Base-by-base conservation (phyloP, 495 filamentous ascomycete species). In the Talaromyces adpressus region DNA sequence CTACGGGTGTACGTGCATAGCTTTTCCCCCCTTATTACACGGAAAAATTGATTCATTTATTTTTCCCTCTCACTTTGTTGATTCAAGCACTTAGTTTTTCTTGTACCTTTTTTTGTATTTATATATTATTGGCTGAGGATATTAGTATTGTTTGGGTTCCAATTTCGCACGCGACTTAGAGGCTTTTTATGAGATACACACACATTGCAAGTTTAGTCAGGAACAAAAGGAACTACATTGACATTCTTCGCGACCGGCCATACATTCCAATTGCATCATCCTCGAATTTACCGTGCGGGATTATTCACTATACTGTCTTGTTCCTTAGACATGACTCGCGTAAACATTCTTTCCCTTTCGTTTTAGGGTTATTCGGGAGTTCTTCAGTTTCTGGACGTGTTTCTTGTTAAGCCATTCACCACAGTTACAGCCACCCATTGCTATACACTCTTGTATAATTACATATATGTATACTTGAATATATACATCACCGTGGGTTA, bases 181-280 rank as follows among this genome's bases (percentile, higher is more conserved):
- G n/a, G 16, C n/a, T 49, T 49, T 49, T 8, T 49, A 49, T 49
- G n/a, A 49, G n/a, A 49, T 20, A 45, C 39, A 45, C 39, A 49
- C 45, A 49, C 22, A 49, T 14, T 49, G 45, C 45, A 49, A 20
- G 45, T 49, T 20, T 49, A 49, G 45, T 20, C 45, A 49, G n/a
- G 18, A 49, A 49, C 45, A 49, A 18, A 49, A 49, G 1, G 36
- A 20, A 20, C 45, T 49, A 49, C 45, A 20, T 49, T 49, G 45
- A 49, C 45, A 49, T 54, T 29, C 51, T 54, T 54, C 51, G 25
- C 51, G 51, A 12, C 25, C 22, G 29, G 23, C 25, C 51, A 23
- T 14, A 36, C 56, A 58, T 58, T 58, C 56, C 56, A 58, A 36
- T 36, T 58, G n/a, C 56, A 58, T 36, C 56, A 58, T 29, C 20